Percentiles rank a stretch among this genome's conserved stretches.
phyloP scores from a whole-genome alignment of 176 grass and related monocot genomes.

The Ampelocalamus luodianensis region DNA sequence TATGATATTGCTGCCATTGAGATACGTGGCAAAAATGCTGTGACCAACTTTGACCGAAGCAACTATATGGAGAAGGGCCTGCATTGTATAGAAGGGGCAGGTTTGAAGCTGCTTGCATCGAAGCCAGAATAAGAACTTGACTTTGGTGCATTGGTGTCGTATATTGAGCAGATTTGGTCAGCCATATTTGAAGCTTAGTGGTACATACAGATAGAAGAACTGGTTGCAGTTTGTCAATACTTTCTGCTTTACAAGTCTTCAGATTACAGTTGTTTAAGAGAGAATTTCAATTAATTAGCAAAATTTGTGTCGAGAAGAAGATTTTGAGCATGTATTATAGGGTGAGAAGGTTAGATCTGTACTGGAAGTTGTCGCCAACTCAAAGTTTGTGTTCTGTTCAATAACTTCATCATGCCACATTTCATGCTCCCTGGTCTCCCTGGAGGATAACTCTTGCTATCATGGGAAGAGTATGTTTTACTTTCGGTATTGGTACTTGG shows the following conservation, averaged over 20 bases:
- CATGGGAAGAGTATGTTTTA: neutral
- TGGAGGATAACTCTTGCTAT: neutral
- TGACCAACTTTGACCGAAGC: constrained; percentile 96
- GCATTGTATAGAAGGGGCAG: constrained; percentile 61
- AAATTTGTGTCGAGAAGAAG: constrained; percentile 19
- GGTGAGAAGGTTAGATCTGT: constrained; percentile 32
- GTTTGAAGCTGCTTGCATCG: constrained; percentile 48
- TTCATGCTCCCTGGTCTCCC: neutral
- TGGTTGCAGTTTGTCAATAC: constrained; percentile 52
- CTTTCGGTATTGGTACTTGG: neutral
- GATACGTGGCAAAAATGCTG: constrained; percentile 86
- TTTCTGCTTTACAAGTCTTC: constrained; percentile 29
- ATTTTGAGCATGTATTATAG: constrained; percentile 57
- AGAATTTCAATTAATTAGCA: constrained; percentile 23
- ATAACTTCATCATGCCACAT: neutral
- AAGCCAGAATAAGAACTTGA: constrained; percentile 52
- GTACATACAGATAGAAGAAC: constrained; percentile 65
- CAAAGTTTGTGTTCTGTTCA: constrained; percentile 12
- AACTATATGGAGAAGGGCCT: constrained; percentile 71
- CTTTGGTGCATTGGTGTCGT: constrained; percentile 15
- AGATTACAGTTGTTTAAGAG: constrained; percentile 33
- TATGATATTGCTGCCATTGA: constrained; percentile 93
- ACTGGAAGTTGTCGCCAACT: constrained; percentile 27
- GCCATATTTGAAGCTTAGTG: constrained; percentile 43
- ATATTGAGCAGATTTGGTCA: constrained; percentile 35